Percentiles rank a stretch among this genome's conserved stretches.
phyloP scores from a whole-genome alignment of 2,329 filamentous ascomycete genomes.

The Phialophora macrospora region DNA sequence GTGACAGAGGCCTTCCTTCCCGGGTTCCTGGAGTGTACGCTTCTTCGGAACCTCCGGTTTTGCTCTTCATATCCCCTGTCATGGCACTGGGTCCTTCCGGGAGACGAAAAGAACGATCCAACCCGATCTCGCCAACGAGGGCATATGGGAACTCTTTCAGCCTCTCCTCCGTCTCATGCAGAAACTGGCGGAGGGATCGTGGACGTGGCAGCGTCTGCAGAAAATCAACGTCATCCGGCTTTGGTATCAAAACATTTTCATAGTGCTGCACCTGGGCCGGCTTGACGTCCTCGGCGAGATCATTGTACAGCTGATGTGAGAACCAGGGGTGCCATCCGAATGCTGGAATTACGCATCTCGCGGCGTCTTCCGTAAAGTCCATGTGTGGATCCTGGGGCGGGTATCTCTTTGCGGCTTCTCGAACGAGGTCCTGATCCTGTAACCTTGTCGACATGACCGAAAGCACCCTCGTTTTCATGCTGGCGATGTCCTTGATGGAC shows the following conservation, averaged over 20 bases:
- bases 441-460: constrained; percentile 67
- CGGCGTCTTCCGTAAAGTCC: constrained; percentile 24
- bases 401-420: constrained; percentile 50
- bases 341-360: constrained; percentile 61
- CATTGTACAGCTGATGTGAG: constrained; percentile 63
- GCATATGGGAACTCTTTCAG: constrained; percentile 59
- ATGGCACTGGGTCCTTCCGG: constrained; percentile 55
- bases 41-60: constrained; percentile 44
- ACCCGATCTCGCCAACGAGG: constrained; percentile 65
- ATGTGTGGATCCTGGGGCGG: constrained; percentile 13
- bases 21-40: constrained; percentile 63
- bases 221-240: constrained; percentile 54
- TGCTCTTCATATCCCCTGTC: constrained; percentile 44
- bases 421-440: constrained; percentile 66
- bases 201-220: constrained; percentile 60
- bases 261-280: constrained; percentile 57
- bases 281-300: constrained; percentile 40
- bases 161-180: constrained; percentile 55
- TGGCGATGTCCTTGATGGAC: constrained; percentile 58
- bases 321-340: constrained; percentile 75
- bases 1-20: constrained; percentile 63
- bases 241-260: constrained; percentile 57
- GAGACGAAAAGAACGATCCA: constrained; percentile 66
- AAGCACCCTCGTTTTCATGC: constrained; percentile 63
- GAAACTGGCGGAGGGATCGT: constrained; percentile 57